These are phyloP conservation scores for Mycena sanguinolenta DNA, from an alignment of 768 basidiomycete species.

Conservation along the genomic window DNA sequence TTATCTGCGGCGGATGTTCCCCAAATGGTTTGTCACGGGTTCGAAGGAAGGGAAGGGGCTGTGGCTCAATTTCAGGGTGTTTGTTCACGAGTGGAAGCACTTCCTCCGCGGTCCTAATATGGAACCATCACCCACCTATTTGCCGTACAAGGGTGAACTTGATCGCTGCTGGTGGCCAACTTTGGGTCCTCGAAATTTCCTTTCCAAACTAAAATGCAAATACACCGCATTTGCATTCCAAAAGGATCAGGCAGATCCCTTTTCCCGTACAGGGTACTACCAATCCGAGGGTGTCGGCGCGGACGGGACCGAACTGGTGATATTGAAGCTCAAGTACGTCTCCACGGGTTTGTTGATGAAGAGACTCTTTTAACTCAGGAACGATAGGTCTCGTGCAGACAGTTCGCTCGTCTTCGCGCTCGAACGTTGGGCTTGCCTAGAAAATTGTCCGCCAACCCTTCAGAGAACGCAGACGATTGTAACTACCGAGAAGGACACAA, in stretches of 20 bases:
- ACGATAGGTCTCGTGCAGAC: no score
- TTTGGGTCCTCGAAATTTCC: neutral
- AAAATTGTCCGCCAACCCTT: neutral
- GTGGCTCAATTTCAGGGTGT: neutral
- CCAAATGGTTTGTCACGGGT: neutral
- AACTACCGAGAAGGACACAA: neutral
- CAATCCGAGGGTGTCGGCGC: constrained; percentile 17
- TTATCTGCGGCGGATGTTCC: neutral
- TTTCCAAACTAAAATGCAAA: constrained; percentile 7
- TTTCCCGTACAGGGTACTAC: neutral
- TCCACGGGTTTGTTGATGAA: neutral
- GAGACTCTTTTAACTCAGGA: neutral
- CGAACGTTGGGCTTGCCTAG: constrained; percentile 1
- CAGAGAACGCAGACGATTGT: constrained; percentile 3
- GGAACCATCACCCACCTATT: neutral
- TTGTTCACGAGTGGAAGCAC: neutral
- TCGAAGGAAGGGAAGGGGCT: neutral
- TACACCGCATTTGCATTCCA: constrained; percentile 16
- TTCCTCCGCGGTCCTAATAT: neutral
- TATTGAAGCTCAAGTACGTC: constrained; percentile 10
- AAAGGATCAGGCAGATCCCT: neutral
- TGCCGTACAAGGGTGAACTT: neutral
- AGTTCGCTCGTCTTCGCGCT: neutral
- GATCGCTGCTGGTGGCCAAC: neutral
- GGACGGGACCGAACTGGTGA: constrained; percentile 11